phyloP scores from a whole-genome alignment of 192 early-diverging fungal species.

The Mycoemilia scoparia region DNA sequence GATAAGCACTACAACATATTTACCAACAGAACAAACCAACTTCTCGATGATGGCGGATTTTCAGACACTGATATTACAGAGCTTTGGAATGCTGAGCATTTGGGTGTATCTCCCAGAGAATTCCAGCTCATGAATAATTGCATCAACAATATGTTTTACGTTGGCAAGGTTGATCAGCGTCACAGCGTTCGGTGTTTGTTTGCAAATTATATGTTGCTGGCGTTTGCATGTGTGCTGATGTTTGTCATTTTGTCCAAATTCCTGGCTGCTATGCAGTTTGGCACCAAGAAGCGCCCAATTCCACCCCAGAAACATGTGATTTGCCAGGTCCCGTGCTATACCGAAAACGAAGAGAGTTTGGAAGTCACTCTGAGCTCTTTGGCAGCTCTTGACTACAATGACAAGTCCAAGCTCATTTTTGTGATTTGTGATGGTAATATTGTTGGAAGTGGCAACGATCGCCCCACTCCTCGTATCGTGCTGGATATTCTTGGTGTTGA shows the following conservation, averaged over 20 bases:
- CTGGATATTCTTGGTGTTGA: slow-evolving; percentile 84
- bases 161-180: slow-evolving; percentile 70
- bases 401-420: slow-evolving; percentile 78
- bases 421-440: slow-evolving; percentile 85
- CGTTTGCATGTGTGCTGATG: slow-evolving; percentile 59
- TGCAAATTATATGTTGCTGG: slow-evolving; percentile 72
- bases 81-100: slow-evolving; percentile 18
- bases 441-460: slow-evolving; percentile 88
- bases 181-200: slow-evolving; percentile 55
- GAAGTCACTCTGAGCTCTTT: slow-evolving; percentile 69
- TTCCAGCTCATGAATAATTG: slow-evolving; percentile 40
- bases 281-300: slow-evolving; percentile 44
- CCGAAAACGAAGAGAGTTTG: slow-evolving; percentile 75
- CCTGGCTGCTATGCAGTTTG: slow-evolving; percentile 63
- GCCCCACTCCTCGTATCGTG: slow-evolving; percentile 91
- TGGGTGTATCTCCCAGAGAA: slow-evolving; percentile 6
- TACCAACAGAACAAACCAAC: slow-evolving; percentile 6
- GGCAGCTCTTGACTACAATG: slow-evolving; percentile 56
- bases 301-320: slow-evolving; percentile 88
- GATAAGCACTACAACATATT: slow-evolving; percentile 35
- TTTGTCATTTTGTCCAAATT: slow-evolving; percentile 69
- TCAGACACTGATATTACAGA: slow-evolving; percentile 24
- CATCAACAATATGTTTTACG: slow-evolving; percentile 69
- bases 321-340: slow-evolving; percentile 89
- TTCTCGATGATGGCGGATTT: slow-evolving; percentile 24